These are phyloP conservation scores for Gymnopus androsaceus DNA, from an alignment of 1,284 basidiomycete species.

Conservation along the genomic window DNA sequence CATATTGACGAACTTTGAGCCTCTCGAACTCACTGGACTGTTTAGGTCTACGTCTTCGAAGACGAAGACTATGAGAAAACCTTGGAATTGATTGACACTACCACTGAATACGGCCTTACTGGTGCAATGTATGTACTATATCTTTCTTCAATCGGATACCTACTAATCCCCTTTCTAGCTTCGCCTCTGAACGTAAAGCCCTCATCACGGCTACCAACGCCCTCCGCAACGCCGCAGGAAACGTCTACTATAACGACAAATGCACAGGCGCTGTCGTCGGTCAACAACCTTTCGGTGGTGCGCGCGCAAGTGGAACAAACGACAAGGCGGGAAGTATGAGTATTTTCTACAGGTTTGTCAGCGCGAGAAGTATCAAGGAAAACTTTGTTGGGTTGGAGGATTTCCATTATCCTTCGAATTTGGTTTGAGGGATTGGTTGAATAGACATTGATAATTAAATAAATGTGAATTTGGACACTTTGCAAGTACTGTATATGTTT, in stretches of 20 bases:
- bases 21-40: constrained; percentile 8
- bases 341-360: constrained; percentile 90
- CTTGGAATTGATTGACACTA: constrained; percentile 84
- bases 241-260: constrained; percentile 95
- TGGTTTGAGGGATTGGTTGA: constrained; percentile 47
- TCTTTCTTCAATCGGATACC: constrained; percentile 12
- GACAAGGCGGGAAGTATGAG: constrained; percentile 95
- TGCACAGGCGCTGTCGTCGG: constrained; percentile 96
- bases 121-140: constrained; percentile 73
- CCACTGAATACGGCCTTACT: constrained; percentile 89
- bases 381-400: constrained; percentile 82
- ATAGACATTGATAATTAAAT: too few relatives aligned
- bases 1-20: background rate
- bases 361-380: constrained; percentile 94
- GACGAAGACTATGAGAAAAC: constrained; percentile 86
- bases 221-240: constrained; percentile 84
- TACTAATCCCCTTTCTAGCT: constrained; percentile 48
- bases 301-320: constrained; percentile 92
- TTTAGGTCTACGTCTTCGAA: constrained; percentile 80
- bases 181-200: constrained; percentile 77
- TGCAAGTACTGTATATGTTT: too few relatives aligned
- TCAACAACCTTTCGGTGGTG: constrained; percentile 97
- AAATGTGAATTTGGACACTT: too few relatives aligned
- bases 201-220: constrained; percentile 76
- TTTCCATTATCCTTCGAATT: constrained; percentile 84